Evolutionary conservation across 345 rosid genomes (phyloP), one percentile per base, ranked within the genome.

Genomic region (Boechera retrofracta): DNA sequence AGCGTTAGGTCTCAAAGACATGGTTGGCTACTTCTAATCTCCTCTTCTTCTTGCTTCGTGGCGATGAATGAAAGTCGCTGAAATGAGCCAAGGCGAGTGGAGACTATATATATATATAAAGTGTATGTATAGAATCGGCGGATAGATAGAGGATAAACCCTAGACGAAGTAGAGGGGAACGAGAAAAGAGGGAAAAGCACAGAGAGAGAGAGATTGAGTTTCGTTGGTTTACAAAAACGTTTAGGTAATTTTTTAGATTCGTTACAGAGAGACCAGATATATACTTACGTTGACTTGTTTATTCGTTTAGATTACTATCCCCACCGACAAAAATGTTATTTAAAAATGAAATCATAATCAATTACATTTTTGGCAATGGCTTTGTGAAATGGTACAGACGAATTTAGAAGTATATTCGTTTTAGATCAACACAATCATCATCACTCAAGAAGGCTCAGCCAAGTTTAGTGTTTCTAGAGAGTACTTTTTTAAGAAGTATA

Each of bases 1-100:
- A 39, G 89, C 87, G 84, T 71, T 88, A 15, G 96, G 93, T 69
- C 93, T 85, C 88, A 89, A 66, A 75, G 96, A 92, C 96, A 90
- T 89, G 76, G 69, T 21, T 88, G 72, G 58, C 54, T 58, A 10
- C 64, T 24, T 4, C 15, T 4, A 26, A 55, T 56, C 49, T 39
- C 44, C 44, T 39, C 44, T 0, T 48, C 59, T 55, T 13, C 52
- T 44, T 47, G 44, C 21, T 75, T 39, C 24, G 53, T 41, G 71
- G 28, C 29, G 57, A 48, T 64, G 39, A 7, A 49, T 5, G 28
- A 54, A 42, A 45, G 32, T 47, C 35, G 4, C 35, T 11, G 10
- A 38, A 55, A 38, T 21, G 33, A 45, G 38, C 24, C 51, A 42
- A 45, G 10, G 65, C 42, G 31, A 48, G 24, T 44, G 24, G 3